Conservation (phyloP, 148 eudicot species). For the Vaccinium myrtillus region DNA sequence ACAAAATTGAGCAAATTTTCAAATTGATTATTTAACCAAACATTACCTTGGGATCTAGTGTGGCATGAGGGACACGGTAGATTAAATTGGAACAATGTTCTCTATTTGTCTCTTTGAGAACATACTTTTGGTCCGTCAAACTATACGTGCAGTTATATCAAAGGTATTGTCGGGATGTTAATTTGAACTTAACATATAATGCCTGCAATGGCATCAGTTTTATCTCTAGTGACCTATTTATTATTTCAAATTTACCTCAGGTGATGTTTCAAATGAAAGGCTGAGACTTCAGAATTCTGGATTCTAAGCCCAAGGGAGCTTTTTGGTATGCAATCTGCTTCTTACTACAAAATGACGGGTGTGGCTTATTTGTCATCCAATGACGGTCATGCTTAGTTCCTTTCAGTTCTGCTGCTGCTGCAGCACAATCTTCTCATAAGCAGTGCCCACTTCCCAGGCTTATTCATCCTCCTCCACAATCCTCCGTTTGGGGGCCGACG, state of each 20-base stretch:
- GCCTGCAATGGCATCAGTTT: neutral
- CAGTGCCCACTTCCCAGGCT: conserved; percentile 51
- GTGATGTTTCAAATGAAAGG: conserved; percentile 37
- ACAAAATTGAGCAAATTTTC: neutral
- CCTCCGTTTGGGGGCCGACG: conserved; percentile 44
- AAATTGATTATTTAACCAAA: neutral
- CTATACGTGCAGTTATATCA: neutral
- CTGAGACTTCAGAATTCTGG: conserved; percentile 82
- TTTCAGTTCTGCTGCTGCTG: conserved; percentile 57
- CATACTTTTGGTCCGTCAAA: neutral
- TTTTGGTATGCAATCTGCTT: conserved; percentile 63
- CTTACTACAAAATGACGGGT: conserved; percentile 74
- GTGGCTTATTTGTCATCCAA: conserved; percentile 71
- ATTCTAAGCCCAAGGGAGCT: conserved; percentile 65
- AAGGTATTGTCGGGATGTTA: neutral
- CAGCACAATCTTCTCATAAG: conserved; percentile 77
- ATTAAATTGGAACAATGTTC: neutral
- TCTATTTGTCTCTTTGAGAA: neutral
- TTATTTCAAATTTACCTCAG: neutral
- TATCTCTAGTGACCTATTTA: no score
- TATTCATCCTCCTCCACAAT: conserved; percentile 61
- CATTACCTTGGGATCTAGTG: neutral
- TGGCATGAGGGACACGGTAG: neutral
- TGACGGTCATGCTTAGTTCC: conserved; percentile 48
- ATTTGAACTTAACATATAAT: neutral